These are phyloP conservation scores for Tetrapyrgos nigripes DNA, from an alignment of 1,284 basidiomycete species.

Conservation along the genomic window DNA sequence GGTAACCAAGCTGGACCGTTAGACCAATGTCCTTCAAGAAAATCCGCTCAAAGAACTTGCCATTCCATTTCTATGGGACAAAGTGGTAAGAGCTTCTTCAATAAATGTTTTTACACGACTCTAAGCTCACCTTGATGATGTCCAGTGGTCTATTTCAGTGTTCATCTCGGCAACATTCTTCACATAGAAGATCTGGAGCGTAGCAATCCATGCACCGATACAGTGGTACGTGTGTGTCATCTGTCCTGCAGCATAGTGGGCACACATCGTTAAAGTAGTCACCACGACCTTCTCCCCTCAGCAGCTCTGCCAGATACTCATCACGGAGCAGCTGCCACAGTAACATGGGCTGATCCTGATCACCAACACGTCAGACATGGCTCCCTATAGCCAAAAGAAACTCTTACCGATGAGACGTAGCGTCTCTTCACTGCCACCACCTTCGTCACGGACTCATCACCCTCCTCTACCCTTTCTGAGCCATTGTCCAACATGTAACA, in stretches of 20 bases:
- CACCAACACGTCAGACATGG: neutral
- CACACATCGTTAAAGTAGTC: neutral
- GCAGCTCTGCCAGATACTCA: conserved; percentile 16
- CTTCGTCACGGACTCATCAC: neutral
- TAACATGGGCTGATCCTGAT: conserved; percentile 16
- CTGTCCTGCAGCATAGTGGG: neutral
- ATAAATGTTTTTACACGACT: neutral
- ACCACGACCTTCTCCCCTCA: conserved; percentile 19
- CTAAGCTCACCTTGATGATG: conserved; percentile 19
- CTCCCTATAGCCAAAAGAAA: neutral
- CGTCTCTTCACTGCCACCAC: neutral
- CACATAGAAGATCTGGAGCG: conserved; percentile 11
- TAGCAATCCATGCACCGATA: conserved; percentile 21
- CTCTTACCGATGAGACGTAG: neutral
- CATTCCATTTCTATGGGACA: conserved; percentile 16
- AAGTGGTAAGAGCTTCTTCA: neutral
- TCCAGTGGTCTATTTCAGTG: conserved; percentile 23
- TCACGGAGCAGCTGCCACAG: conserved; percentile 13
- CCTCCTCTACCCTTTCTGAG: neutral
- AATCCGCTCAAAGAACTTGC: conserved; percentile 10
- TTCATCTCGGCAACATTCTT: conserved; percentile 14
- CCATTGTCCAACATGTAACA: neutral
- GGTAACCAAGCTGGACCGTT: conserved; percentile 19
- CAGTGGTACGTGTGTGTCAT: neutral
- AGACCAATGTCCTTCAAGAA: conserved; percentile 12